Percentiles rank a stretch among this genome's conserved stretches.
Evolutionary conservation across 208 protist species (phyloP).

Genomic region (Naegleria lovaniensis): DNA sequence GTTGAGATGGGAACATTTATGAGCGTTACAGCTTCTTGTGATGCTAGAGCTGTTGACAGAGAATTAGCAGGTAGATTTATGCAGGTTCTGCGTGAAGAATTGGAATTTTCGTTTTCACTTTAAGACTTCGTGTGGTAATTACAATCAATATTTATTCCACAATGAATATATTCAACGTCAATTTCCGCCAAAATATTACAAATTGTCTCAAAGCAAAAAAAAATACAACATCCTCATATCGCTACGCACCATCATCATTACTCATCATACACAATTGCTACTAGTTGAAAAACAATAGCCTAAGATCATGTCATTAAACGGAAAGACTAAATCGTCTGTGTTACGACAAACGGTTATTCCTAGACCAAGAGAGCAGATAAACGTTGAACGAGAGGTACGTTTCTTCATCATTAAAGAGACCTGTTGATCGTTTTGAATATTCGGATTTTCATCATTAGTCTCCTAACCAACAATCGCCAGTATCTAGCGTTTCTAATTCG

Average conservation of each 20-base stretch:
- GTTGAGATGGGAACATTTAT: conserved; percentile 16
- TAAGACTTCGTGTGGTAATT: neutral
- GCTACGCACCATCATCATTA: too few species aligned
- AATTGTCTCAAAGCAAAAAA: neutral
- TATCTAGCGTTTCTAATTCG: too few species aligned
- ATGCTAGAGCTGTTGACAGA: neutral
- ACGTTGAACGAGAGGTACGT: too few species aligned
- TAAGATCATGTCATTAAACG: neutral
- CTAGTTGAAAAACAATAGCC: too few species aligned
- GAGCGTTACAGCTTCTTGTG: neutral
- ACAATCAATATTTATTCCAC: too few species aligned
- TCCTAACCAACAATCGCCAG: too few species aligned
- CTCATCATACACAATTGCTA: too few species aligned
- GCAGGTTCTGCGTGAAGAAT: neutral
- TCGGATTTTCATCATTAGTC: neutral
- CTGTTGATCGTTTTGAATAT: neutral
- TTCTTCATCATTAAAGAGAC: neutral
- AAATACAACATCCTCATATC: neutral
- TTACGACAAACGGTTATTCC: neutral
- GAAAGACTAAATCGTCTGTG: neutral
- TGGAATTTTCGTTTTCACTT: neutral
- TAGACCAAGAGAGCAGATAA: neutral
- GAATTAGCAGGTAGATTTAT: neutral
- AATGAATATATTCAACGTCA: too few species aligned
- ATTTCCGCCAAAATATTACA: too few species aligned